Evolutionary conservation across 148 eudicot genomes (phyloP).

Genomic region (Gaultheria prostrata): DNA sequence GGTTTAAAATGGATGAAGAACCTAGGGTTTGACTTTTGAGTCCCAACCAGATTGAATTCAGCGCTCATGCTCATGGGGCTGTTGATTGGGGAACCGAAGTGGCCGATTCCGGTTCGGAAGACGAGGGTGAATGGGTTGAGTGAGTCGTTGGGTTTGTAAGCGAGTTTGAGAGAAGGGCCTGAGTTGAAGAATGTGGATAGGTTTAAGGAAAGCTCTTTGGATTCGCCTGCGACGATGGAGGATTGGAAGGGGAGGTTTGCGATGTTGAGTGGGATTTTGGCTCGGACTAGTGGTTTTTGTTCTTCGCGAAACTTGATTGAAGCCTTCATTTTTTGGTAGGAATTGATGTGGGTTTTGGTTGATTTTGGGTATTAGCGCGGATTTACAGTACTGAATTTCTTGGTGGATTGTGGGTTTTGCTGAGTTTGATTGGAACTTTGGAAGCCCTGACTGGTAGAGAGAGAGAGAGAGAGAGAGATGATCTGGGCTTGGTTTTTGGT

Average conservation of each 20-base stretch:
- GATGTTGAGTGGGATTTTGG: slow-evolving; percentile 75
- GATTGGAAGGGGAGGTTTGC: slow-evolving; percentile 70
- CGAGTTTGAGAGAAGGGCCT: slow-evolving; percentile 64
- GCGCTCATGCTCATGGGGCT: slow-evolving; percentile 83
- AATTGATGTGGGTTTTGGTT: neutral
- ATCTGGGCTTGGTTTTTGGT: neutral
- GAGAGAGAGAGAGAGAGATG: neutral
- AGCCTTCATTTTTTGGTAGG: slow-evolving; percentile 57
- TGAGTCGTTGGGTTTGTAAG: slow-evolving; percentile 79
- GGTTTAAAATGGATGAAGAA: slow-evolving; percentile 77
- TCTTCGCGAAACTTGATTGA: slow-evolving; percentile 84
- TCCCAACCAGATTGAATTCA: slow-evolving; percentile 56
- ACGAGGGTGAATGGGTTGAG: slow-evolving; percentile 57
- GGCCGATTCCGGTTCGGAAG: slow-evolving; percentile 68
- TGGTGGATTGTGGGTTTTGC: neutral
- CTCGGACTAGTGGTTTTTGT: slow-evolving; percentile 62
- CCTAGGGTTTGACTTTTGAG: slow-evolving; percentile 38
- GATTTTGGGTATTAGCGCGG: neutral
- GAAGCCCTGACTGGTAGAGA: neutral
- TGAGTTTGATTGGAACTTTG: neutral
- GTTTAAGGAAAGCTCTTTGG: slow-evolving; percentile 59
- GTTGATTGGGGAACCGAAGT: slow-evolving; percentile 62
- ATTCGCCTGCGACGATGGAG: slow-evolving; percentile 54
- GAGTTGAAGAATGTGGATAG: slow-evolving; percentile 64
- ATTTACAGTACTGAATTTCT: neutral